Conservation (phyloP, 305 asterid genomes). For the Solanum hybrid region DNA sequence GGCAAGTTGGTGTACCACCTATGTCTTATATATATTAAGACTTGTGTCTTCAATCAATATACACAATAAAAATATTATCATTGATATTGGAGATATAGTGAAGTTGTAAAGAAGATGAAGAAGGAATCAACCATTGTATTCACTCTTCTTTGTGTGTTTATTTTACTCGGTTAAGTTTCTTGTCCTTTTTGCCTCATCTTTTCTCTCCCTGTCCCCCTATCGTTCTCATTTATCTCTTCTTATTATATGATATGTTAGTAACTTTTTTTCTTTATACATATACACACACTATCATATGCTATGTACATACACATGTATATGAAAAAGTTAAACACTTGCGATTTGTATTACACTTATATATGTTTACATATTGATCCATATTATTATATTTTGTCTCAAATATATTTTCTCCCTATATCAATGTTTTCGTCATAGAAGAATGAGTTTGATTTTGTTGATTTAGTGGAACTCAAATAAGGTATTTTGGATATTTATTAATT, state of each 20-base stretch:
- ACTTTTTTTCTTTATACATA: no score
- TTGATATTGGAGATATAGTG: background rate
- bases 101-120: background rate
- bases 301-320: background rate
- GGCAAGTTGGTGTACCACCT: background rate
- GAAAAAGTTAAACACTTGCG: background rate
- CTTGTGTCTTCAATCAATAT: background rate
- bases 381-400: background rate
- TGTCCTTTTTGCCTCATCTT: background rate
- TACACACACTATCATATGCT: background rate
- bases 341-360: background rate
- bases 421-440: background rate
- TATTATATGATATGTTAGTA: background rate
- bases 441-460: background rate
- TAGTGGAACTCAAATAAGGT: background rate
- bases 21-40: background rate
- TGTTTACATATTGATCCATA: background rate
- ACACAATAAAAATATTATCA: background rate
- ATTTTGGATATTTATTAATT: background rate
- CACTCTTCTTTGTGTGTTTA: background rate
- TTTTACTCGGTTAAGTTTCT: background rate
- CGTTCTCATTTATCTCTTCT: background rate
- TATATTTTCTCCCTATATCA: background rate
- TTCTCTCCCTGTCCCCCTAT: background rate
- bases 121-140: background rate